These are phyloP conservation scores for Talaromyces sp. DNA, from an alignment of 2,329 filamentous ascomycete species.

Conservation along the genomic window DNA sequence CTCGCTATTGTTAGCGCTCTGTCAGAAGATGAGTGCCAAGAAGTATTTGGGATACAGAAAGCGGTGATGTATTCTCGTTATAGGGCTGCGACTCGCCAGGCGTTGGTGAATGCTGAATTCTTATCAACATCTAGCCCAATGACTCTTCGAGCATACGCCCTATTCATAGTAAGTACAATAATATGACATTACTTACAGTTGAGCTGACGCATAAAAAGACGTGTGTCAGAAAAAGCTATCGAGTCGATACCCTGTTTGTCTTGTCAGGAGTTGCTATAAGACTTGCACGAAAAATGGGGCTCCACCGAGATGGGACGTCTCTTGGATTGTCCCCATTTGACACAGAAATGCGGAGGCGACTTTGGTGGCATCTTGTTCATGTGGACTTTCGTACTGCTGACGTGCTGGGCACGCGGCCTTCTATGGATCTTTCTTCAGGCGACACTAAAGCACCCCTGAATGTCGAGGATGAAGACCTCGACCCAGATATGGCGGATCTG, in stretches of 20 bases:
- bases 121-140: neutral
- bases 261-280: slow-evolving; percentile 40
- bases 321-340: slow-evolving; percentile 50
- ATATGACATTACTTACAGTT: neutral
- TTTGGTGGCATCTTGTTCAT: slow-evolving; percentile 57
- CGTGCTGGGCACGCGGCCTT: slow-evolving; percentile 18
- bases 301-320: slow-evolving; percentile 57
- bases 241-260: slow-evolving; percentile 28
- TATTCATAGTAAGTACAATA: neutral
- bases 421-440: slow-evolving; percentile 16
- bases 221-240: neutral
- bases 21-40: neutral
- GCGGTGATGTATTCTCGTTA: neutral
- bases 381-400: slow-evolving; percentile 24
- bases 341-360: slow-evolving; percentile 53
- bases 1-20: neutral
- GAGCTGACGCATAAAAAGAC: neutral
- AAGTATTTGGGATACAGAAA: neutral
- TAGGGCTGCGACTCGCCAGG: neutral
- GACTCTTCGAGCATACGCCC: neutral
- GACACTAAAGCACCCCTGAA: slow-evolving; percentile 5
- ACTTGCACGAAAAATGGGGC: slow-evolving; percentile 62
- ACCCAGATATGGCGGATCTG: neutral
- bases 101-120: neutral
- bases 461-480: slow-evolving; percentile 1